These are phyloP conservation scores for Pichia sorboxylosa DNA, from an alignment of 1,139 yeast species.

Conservation along the genomic window DNA sequence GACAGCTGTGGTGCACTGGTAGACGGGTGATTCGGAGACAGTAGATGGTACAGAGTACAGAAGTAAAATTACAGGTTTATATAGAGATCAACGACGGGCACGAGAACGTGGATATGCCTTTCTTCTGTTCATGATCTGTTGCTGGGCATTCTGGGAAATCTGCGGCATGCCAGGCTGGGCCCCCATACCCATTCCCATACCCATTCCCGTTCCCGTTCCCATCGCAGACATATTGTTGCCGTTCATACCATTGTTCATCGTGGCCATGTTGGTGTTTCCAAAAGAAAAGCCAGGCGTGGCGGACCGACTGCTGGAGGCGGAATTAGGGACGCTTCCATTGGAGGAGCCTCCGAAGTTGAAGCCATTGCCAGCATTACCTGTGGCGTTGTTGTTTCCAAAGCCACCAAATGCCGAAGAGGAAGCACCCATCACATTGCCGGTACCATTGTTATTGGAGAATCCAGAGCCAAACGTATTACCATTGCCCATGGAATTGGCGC, in stretches of 20 bases:
- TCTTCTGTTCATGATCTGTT: conserved; percentile 2
- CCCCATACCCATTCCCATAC: too few relatives aligned
- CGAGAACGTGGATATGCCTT: conserved; percentile 11
- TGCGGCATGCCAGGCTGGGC: neutral
- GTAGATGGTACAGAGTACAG: too few relatives aligned
- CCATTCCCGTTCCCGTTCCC: too few relatives aligned
- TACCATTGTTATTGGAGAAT: neutral
- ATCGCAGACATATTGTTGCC: neutral
- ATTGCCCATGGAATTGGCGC: too few relatives aligned
- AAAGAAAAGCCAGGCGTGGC: conserved; percentile 22
- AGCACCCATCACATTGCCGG: neutral
- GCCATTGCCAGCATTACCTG: neutral
- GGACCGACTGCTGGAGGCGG: conserved; percentile 12
- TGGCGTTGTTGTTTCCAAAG: neutral
- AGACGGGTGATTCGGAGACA: too few relatives aligned
- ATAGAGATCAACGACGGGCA: conserved; percentile 1
- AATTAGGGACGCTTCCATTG: conserved; percentile 5
- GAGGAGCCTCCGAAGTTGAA: conserved; percentile 3
- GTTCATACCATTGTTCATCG: neutral
- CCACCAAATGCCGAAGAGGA: neutral
- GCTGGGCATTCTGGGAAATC: conserved; percentile 7
- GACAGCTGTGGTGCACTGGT: too few relatives aligned
- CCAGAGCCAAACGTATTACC: too few relatives aligned
- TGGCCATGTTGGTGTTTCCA: conserved; percentile 13
- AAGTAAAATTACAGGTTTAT: too few relatives aligned